These are phyloP conservation scores for Entomortierella lignicola DNA, from an alignment of 192 early-diverging fungal genomes.

Conservation along the genomic window DNA sequence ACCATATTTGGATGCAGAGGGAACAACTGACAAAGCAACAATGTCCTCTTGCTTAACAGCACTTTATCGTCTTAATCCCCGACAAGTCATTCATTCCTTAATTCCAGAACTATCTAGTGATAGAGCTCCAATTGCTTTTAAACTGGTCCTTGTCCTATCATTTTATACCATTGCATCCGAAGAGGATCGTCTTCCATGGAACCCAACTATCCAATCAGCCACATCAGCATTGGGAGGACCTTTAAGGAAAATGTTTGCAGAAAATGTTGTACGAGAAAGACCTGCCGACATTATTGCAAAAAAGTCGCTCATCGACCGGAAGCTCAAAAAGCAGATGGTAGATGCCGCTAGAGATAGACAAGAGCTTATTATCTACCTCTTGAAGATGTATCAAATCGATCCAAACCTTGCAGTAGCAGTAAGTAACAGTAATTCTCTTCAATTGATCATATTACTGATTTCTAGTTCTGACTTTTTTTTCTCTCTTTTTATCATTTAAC, in stretches of 20 bases:
- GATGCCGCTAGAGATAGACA: constrained; percentile 76
- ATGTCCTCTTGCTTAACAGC: constrained; percentile 79
- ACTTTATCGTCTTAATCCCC: constrained; percentile 83
- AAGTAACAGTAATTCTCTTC: too few relatives aligned
- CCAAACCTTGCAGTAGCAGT: constrained; percentile 81
- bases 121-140: constrained; percentile 78
- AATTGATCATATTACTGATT: too few relatives aligned
- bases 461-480: not conserved
- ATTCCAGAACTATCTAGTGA: constrained; percentile 78
- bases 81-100: constrained; percentile 75
- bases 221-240: constrained; percentile 70
- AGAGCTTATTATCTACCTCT: constrained; percentile 82
- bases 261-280: constrained; percentile 58
- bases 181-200: constrained; percentile 75
- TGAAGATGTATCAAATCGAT: constrained; percentile 80
- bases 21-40: constrained; percentile 83
- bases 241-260: constrained; percentile 73
- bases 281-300: constrained; percentile 43
- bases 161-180: constrained; percentile 80
- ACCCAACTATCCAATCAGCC: constrained; percentile 66
- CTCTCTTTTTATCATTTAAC: not conserved
- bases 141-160: constrained; percentile 82
- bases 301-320: constrained; percentile 35
- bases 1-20: constrained; percentile 60
- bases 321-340: constrained; percentile 62